phyloP scores from a whole-genome alignment of 2,329 filamentous ascomycete species.

The Phialocephala sp. region DNA sequence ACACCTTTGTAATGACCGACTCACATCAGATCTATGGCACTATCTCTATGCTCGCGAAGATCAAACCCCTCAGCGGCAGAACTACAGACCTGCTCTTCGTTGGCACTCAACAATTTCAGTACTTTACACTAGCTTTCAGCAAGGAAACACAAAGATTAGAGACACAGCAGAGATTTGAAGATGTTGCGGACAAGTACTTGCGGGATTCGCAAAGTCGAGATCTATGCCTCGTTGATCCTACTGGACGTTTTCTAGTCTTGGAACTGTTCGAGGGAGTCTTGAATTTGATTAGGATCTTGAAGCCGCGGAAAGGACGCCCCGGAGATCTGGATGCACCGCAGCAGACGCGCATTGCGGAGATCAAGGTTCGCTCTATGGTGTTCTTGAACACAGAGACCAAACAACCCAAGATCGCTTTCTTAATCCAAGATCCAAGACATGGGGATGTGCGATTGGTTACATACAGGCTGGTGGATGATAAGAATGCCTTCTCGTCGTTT shows the following conservation, averaged over 20 bases:
- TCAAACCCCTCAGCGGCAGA: constrained; percentile 74
- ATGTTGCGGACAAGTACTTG: constrained; percentile 64
- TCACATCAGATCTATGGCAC: constrained; percentile 82
- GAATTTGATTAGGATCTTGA: constrained; percentile 65
- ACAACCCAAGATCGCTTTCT: constrained; percentile 65
- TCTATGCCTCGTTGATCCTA: constrained; percentile 83
- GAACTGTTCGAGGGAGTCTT: constrained; percentile 73
- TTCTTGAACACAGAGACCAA: constrained; percentile 64
- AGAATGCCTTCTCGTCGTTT: constrained; percentile 59
- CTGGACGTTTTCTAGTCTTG: constrained; percentile 69
- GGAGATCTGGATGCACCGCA: constrained; percentile 66
- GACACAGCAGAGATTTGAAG: constrained; percentile 56
- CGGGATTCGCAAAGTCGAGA: constrained; percentile 84
- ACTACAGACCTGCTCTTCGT: constrained; percentile 85
- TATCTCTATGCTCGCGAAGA: constrained; percentile 81
- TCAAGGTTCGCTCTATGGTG: constrained; percentile 68
- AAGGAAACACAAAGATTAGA: constrained; percentile 55
- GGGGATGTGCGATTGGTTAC: constrained; percentile 62
- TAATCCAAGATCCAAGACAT: constrained; percentile 68
- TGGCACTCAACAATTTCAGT: constrained; percentile 87
- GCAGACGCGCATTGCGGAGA: constrained; percentile 67
- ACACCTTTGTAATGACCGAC: constrained; percentile 68
- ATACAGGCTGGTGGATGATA: constrained; percentile 65
- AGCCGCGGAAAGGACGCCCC: constrained; percentile 56
- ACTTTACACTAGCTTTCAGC: constrained; percentile 91